A percentile compares a stretch with the other conserved stretches of the same genome.
These are phyloP conservation scores for Thuja plicata DNA, from an alignment of 83 land plant species.

Conservation along the genomic window DNA sequence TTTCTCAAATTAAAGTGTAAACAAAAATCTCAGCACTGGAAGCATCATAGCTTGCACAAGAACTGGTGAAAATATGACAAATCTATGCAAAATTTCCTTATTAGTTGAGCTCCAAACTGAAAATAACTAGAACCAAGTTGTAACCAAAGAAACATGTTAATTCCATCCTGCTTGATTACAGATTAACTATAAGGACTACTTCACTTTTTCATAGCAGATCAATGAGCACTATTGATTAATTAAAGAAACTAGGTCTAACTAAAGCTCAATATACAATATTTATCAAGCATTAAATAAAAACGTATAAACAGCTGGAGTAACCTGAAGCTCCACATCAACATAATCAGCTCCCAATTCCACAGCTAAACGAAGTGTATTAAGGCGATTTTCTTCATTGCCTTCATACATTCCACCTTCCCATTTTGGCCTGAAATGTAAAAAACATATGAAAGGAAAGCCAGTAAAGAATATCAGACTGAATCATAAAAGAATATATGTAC, in stretches of 20 bases:
- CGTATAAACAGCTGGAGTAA: slow-evolving; percentile 3
- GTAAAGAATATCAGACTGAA: neutral
- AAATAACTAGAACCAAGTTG: neutral
- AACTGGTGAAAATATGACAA: neutral
- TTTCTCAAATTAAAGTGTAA: neutral
- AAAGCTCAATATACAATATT: neutral
- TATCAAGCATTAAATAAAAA: neutral
- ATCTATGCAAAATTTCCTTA: neutral
- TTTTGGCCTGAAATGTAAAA: slow-evolving; percentile 50
- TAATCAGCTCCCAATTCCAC: slow-evolving; percentile 75
- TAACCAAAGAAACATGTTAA: neutral
- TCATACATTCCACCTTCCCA: slow-evolving; percentile 86
- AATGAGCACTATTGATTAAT: neutral
- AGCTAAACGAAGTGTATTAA: slow-evolving; percentile 59
- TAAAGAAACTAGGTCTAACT: neutral
- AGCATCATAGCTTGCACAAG: neutral
- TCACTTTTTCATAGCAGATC: neutral
- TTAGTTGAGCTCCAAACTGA: neutral
- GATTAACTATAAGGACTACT: neutral
- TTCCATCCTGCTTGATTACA: neutral
- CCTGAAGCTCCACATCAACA: slow-evolving; percentile 81
- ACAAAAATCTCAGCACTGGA: neutral
- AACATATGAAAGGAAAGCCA: neutral
- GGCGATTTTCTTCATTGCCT: slow-evolving; percentile 61
- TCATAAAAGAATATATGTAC: neutral